phyloP scores from a whole-genome alignment of 2,329 filamentous ascomycete genomes.

The Trichoderma sp. region DNA sequence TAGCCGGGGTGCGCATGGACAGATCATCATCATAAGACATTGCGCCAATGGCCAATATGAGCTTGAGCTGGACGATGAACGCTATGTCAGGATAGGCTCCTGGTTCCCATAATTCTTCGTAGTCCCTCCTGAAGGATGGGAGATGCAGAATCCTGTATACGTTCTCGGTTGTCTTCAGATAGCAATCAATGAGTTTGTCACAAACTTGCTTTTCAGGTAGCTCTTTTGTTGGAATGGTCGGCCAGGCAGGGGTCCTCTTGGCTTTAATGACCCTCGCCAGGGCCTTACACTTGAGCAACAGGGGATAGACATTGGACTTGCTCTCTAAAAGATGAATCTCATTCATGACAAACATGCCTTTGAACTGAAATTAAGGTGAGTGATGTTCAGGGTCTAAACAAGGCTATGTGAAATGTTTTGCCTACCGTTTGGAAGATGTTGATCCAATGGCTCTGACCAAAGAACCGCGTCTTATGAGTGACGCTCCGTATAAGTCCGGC shows the following conservation, averaged over 20 bases:
- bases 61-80: constrained; percentile 56
- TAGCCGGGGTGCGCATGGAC: constrained; percentile 46
- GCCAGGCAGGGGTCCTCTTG: constrained; percentile 47
- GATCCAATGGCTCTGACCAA: constrained; percentile 59
- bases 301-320: constrained; percentile 33
- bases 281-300: constrained; percentile 50
- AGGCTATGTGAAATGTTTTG: neutral
- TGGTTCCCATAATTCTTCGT: constrained; percentile 49
- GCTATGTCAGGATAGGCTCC: constrained; percentile 32
- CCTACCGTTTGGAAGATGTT: constrained; percentile 46
- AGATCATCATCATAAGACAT: constrained; percentile 49
- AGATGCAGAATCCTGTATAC: constrained; percentile 51
- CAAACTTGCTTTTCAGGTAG: constrained; percentile 47
- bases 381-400: neutral
- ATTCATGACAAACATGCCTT: constrained; percentile 43
- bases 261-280: constrained; percentile 53
- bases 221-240: constrained; percentile 37
- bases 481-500: constrained; percentile 40
- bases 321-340: constrained; percentile 41
- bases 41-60: constrained; percentile 57
- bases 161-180: constrained; percentile 47
- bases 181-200: constrained; percentile 48
- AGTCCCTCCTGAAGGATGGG: constrained; percentile 47
- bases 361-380: constrained; percentile 33
- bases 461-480: constrained; percentile 53